A percentile compares a stretch with the other conserved stretches of the same genome.
These are phyloP conservation scores for Podospora tetraspora DNA, from an alignment of 495 filamentous ascomycete genomes.

Conservation along the genomic window DNA sequence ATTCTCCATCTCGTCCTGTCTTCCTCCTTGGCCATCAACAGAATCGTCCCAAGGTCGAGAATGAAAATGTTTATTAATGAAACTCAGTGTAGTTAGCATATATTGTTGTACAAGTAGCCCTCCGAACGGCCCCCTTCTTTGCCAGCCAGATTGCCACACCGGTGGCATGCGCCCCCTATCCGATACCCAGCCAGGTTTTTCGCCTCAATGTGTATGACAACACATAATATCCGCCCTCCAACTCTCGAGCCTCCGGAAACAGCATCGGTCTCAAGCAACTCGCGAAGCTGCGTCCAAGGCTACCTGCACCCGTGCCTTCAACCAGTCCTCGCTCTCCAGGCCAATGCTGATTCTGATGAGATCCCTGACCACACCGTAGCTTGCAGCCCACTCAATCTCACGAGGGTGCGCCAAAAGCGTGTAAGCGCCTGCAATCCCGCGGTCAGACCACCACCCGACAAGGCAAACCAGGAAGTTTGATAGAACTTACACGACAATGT, in stretches of 20 bases:
- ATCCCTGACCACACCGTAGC: constrained; percentile 27
- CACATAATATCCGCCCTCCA: background rate
- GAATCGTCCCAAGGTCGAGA: background rate
- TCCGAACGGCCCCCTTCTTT: background rate
- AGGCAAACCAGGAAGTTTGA: background rate
- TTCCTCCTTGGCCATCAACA: background rate
- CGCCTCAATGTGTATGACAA: background rate
- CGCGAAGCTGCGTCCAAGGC: constrained; percentile 3
- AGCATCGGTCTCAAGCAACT: background rate
- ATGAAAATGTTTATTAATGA: background rate
- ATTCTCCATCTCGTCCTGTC: background rate
- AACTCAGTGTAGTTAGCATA: background rate
- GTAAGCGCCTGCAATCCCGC: constrained; percentile 12
- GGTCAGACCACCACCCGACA: background rate
- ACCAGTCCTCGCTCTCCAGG: constrained; percentile 23
- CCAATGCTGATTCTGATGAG: constrained; percentile 31
- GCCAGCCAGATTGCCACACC: background rate
- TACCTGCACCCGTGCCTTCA: constrained; percentile 13
- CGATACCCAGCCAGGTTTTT: background rate
- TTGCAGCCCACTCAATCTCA: constrained; percentile 25
- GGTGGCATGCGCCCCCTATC: background rate
- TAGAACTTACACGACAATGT: constrained; percentile 22
- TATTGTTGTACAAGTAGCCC: background rate
- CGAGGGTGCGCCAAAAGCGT: constrained; percentile 25
- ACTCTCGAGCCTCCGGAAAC: background rate